Evolutionary conservation across 169 alveolate genomes (phyloP).

Genomic region (Neospora caninum): DNA sequence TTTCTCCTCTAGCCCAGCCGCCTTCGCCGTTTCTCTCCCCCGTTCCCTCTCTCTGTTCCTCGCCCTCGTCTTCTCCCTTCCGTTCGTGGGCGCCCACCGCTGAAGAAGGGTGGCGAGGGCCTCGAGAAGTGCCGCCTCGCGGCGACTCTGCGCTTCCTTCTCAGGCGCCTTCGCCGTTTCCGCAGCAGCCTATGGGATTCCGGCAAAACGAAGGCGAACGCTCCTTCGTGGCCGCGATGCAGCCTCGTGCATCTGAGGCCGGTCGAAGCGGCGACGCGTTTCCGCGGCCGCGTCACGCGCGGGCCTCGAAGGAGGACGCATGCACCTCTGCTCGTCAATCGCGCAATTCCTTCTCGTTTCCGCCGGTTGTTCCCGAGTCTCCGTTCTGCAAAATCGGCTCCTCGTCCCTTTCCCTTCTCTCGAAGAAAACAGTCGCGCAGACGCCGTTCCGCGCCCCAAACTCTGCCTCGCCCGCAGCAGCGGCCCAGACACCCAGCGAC

Average conservation of each 20-base stretch:
- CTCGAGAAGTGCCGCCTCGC: background rate
- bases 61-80: slow-evolving; percentile 29
- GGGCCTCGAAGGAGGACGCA: background rate
- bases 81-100: background rate
- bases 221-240: background rate
- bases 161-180: background rate
- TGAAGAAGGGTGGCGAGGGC: background rate
- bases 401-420: background rate
- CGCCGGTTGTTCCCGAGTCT: background rate
- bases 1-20: background rate
- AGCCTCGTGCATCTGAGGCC: background rate
- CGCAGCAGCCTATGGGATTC: background rate
- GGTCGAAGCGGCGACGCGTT: background rate
- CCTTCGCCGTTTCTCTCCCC: slow-evolving; percentile 26
- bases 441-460: background rate
- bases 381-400: background rate
- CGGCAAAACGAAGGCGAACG: no score
- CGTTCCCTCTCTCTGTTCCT: background rate
- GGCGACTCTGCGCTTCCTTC: background rate
- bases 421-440: background rate
- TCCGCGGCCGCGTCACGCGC: background rate
- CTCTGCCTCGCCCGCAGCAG: background rate
- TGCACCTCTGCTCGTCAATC: background rate
- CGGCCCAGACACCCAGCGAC: background rate
- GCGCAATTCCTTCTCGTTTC: background rate